Percentiles rank a stretch among this genome's conserved stretches.
phyloP scores from a whole-genome alignment of 495 filamentous ascomycete genomes.

The Cladorrhinum samala region DNA sequence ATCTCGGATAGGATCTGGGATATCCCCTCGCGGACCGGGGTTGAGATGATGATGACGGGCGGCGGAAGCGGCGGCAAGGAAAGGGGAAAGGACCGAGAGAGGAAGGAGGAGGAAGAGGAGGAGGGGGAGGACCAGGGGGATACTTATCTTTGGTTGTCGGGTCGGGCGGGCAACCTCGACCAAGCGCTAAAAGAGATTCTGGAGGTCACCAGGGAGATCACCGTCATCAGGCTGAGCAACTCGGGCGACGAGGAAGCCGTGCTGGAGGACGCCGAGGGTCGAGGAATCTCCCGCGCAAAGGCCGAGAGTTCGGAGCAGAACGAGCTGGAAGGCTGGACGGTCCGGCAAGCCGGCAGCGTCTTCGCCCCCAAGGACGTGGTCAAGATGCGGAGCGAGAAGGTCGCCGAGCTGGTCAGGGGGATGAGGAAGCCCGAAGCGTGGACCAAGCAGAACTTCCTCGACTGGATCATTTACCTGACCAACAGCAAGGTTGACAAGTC shows the following conservation, averaged over 20 bases:
- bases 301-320: no score
- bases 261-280: background rate
- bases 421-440: background rate
- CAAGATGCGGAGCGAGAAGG: background rate
- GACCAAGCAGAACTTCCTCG: background rate
- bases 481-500: background rate
- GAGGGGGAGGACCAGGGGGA: background rate
- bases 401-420: background rate
- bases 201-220: slow-evolving; percentile 3
- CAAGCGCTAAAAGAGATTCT: slow-evolving; percentile 18
- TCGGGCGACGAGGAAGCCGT: background rate
- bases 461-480: background rate
- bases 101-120: background rate
- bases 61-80: no score
- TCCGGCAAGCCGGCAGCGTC: no score
- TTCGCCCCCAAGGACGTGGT: background rate
- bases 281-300: no score
- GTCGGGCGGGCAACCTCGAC: background rate
- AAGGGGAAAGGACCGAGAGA: background rate
- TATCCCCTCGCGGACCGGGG: slow-evolving; percentile 14
- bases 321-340: no score
- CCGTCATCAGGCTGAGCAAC: background rate
- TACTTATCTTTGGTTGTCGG: background rate
- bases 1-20: slow-evolving; percentile 12
- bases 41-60: slow-evolving; percentile 4